Base-by-base conservation (phyloP, 2,329 filamentous ascomycete species). In the Cordyceps javanica region DNA sequence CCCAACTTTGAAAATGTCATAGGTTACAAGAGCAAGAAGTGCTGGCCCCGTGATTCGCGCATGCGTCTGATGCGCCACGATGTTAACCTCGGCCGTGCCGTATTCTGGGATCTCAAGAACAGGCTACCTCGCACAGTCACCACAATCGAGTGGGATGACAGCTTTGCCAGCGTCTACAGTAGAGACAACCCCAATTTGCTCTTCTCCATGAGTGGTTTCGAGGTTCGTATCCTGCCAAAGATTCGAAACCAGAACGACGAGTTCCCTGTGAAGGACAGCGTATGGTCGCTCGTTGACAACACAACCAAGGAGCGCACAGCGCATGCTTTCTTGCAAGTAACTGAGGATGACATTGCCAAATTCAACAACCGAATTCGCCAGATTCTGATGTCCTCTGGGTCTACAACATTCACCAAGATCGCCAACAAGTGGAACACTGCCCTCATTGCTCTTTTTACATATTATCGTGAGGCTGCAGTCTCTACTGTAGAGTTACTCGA, bases 351-450 rank as follows among this genome's bases (percentile, higher is more conserved):
- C 68, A 93, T 99, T 50, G 89, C 93, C 63, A 97, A 97, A 73
- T 99, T 99, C 80, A 99, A 99, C 75, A 99, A 99, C 72, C 87
- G 95, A 42, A 99, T 99, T 68, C 86, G 94, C 60, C 94, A 99
- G 69, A 99, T 99, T 69, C 81, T 99, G 58, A 99, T 99, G 94
- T 97, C 93, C 11, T 97, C 94, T 59, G 95, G 94, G n/a, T 96
- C 91, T 5, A 99, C 94, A 0, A 99, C 94, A 0, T 99, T 99
- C 75, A 99, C 94, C 46, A 99, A 99, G 82, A 99, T 99, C 68
- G 94, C 95, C 48, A 99, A 99, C 76, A 99, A 99, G 76, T 99
- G 95, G 94, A 99, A 99, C 74, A 99, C 94, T 0, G 94, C 91
- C 1, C 75, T 99, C 64, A 99, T 99, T 67, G 92, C 94, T 0